phyloP scores from a whole-genome alignment of 2,329 filamentous ascomycete genomes.

The Ambrosiella cleistominuta region DNA sequence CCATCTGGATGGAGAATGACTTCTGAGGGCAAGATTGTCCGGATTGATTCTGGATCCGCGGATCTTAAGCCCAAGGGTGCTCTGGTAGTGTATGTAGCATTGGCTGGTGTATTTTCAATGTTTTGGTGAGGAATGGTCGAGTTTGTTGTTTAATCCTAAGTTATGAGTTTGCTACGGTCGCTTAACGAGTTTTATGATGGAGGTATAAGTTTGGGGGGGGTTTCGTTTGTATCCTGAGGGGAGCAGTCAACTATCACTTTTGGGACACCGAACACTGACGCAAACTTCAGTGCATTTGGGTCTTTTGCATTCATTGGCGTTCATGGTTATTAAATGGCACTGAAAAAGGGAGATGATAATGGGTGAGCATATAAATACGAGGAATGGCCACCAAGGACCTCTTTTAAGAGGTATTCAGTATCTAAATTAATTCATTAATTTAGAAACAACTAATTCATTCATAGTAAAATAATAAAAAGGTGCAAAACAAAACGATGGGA shows the following conservation, averaged over 20 bases:
- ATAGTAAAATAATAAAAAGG: not conserved
- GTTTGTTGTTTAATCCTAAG: not conserved
- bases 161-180: not conserved
- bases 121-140: not conserved
- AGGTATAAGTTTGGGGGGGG: not conserved
- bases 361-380: too few relatives aligned
- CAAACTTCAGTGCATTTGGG: too few relatives aligned
- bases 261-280: too few relatives aligned
- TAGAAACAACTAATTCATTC: not conserved
- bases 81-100: slow-evolving; percentile 10
- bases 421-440: not conserved
- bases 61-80: slow-evolving; percentile 15
- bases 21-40: slow-evolving; percentile 60
- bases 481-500: not conserved
- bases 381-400: too few relatives aligned
- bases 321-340: too few relatives aligned
- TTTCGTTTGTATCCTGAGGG: too few relatives aligned
- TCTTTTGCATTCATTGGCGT: too few relatives aligned
- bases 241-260: too few relatives aligned
- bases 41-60: slow-evolving; percentile 42
- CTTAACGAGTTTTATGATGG: not conserved
- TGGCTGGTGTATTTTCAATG: not conserved
- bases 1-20: slow-evolving; percentile 72
- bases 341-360: too few relatives aligned
- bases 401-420: not conserved